Evolutionary conservation across 768 basidiomycete species (phyloP), one percentile per base, ranked within the genome.

Genomic region (Panus rudis): DNA sequence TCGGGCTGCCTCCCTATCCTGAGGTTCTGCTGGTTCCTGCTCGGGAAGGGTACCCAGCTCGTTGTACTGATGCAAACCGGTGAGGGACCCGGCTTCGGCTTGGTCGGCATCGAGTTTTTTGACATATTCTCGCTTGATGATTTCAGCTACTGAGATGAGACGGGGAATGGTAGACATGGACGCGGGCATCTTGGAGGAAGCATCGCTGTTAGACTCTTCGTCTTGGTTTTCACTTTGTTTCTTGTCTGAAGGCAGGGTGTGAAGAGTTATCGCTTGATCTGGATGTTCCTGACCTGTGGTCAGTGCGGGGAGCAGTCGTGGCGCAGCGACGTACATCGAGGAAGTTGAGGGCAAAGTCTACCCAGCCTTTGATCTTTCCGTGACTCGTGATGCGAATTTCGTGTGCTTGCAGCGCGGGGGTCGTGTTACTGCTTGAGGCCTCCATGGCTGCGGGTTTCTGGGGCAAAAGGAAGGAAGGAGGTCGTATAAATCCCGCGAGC

Each of bases 101-200:
- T 69, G 26, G 53, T 60, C 11, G 63, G 71, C 16, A 31, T 71
- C 71, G 5, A 82, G 64, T 13, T 56, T 57, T 43, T 78, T 78
- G 42, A 86, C 48, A 55, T 79, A 90, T 56, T 90, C 84, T 21
- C 90, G 76, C 55, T 92, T 92, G 53, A 90, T 76, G 43, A 92
- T 86, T 61, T 93, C 90, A 1, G 79, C 80, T 3, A 89, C 83
- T 1, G 81, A 78, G 27, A 92, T 68, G 6, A 93, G 70, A 1
- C 82, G 76, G 0, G 86, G 78, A 4, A 78, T 70, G 6, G 65
- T 57, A 0, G 63, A 51, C 26, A 66, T 62, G 0, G 75, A 69
- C 3, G 67, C 13, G 59, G 55, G 3, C 61, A 62, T 19, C 3
- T 22, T n/a, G 48, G 22, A 12, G 27, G 42, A 5, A 12, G 6